These are phyloP conservation scores for Fusarium humuli DNA, from an alignment of 2,329 filamentous ascomycete genomes.

Conservation along the genomic window DNA sequence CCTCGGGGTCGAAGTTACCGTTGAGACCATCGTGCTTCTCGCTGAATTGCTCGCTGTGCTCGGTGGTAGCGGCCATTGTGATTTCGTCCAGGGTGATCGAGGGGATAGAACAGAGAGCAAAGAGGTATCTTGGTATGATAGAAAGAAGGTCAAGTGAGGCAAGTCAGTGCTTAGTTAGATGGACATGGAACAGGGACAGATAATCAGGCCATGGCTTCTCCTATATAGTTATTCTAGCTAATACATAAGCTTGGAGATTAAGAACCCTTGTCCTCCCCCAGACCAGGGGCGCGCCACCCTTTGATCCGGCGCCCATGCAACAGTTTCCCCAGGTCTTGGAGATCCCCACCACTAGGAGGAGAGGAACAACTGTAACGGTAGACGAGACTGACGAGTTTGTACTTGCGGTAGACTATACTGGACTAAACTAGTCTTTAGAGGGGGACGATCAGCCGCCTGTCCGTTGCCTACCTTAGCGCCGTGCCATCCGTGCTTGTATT, in stretches of 20 bases:
- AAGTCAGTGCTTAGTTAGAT: conserved; percentile 19
- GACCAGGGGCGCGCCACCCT: conserved; percentile 46
- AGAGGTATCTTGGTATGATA: conserved; percentile 29
- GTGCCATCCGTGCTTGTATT: conserved; percentile 21
- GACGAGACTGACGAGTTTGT: background rate
- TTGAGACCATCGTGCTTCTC: conserved; percentile 44
- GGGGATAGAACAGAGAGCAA: background rate
- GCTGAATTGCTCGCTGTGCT: conserved; percentile 43
- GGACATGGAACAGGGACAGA: conserved; percentile 26
- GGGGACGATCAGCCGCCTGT: background rate
- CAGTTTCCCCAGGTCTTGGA: conserved; percentile 31
- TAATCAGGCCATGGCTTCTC: conserved; percentile 38
- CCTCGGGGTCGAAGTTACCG: conserved; percentile 42
- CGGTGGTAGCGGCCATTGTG: conserved; percentile 44
- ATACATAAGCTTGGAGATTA: conserved; percentile 23
- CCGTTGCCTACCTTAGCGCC: conserved; percentile 17
- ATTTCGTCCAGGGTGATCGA: conserved; percentile 22
- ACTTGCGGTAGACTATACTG: background rate
- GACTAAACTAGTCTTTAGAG: background rate
- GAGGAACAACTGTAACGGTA: conserved; percentile 19
- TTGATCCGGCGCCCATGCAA: conserved; percentile 42
- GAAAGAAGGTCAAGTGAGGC: conserved; percentile 14
- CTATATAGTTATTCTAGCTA: conserved; percentile 12
- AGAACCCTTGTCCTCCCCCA: conserved; percentile 30
- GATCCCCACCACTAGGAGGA: conserved; percentile 47